Conservation (phyloP, 345 rosid species). For the Linum tenue region DNA sequence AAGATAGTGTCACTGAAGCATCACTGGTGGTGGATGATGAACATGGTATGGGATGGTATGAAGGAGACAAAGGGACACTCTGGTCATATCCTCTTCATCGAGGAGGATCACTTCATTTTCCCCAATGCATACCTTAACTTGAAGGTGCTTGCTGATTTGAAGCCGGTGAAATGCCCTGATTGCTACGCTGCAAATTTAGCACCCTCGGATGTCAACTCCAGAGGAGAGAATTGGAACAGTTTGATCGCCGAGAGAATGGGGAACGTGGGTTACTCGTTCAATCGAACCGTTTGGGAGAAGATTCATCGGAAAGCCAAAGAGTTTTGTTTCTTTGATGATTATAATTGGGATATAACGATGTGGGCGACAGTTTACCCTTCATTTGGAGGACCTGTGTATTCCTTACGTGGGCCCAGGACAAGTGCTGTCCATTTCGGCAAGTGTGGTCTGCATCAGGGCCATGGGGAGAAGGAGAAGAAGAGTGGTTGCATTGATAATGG, state of each 20-base stretch:
- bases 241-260: slow-evolving; percentile 96
- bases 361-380: slow-evolving; percentile 96
- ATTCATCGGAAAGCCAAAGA: slow-evolving; percentile 69
- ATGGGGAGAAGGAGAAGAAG: slow-evolving; percentile 38
- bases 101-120: slow-evolving; percentile 90
- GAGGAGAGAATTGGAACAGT: slow-evolving; percentile 64
- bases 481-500: slow-evolving; percentile 78
- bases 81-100: slow-evolving; percentile 86
- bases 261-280: slow-evolving; percentile 79
- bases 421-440: slow-evolving; percentile 95
- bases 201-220: slow-evolving; percentile 79
- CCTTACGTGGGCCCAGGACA: slow-evolving; percentile 78
- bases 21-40: slow-evolving; percentile 99
- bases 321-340: slow-evolving; percentile 89
- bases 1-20: slow-evolving; percentile 91
- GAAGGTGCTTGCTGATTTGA: slow-evolving; percentile 51
- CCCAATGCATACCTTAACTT: slow-evolving; percentile 92
- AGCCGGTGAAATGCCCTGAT: slow-evolving; percentile 64
- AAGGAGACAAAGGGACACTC: slow-evolving; percentile 51
- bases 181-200: slow-evolving; percentile 94
- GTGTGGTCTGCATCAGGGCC: slow-evolving; percentile 97
- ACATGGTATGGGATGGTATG: slow-evolving; percentile 90
- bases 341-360: slow-evolving; percentile 99
- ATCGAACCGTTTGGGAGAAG: slow-evolving; percentile 72
- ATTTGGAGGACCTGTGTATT: slow-evolving; percentile 75